phyloP scores from a whole-genome alignment of 1,139 yeast genomes.

The Debaryomyces robertsiae region DNA sequence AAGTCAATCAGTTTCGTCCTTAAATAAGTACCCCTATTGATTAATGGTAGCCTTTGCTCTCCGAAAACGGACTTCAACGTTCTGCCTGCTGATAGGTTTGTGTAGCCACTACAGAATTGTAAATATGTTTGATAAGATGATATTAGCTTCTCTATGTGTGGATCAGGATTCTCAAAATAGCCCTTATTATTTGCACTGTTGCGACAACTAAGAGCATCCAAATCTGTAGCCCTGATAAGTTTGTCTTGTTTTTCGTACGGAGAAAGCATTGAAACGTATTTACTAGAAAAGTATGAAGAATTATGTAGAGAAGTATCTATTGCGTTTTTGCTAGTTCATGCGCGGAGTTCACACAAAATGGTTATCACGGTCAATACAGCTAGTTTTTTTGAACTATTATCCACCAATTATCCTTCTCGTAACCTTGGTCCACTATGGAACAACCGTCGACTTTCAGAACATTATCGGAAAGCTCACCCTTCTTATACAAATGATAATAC shows the following conservation, averaged over 20 bases:
- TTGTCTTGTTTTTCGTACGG: conserved; percentile 47
- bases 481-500: conserved; percentile 80
- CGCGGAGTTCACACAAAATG: conserved; percentile 1
- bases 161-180: conserved; percentile 57
- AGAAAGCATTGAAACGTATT: conserved; percentile 30
- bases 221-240: conserved; percentile 70
- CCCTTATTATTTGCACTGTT: conserved; percentile 55
- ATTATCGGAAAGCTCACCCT: conserved; percentile 80
- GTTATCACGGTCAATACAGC: neutral
- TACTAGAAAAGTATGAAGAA: neutral
- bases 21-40: conserved; percentile 79
- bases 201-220: conserved; percentile 82
- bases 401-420: conserved; percentile 97
- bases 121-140: conserved; percentile 40
- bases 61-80: conserved; percentile 42
- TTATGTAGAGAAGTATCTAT: neutral
- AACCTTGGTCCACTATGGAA: conserved; percentile 67
- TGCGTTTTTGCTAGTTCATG: neutral
- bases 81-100: conserved; percentile 44
- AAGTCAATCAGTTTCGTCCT: conserved; percentile 66
- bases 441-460: conserved; percentile 69
- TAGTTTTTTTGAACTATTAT: conserved; percentile 30
- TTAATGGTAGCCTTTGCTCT: conserved; percentile 70
- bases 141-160: conserved; percentile 46
- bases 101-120: conserved; percentile 43